Evolutionary conservation across 2,329 filamentous ascomycete species (phyloP), one percentile per base, ranked within the genome.

Genomic region (Clarireedia sp.): DNA sequence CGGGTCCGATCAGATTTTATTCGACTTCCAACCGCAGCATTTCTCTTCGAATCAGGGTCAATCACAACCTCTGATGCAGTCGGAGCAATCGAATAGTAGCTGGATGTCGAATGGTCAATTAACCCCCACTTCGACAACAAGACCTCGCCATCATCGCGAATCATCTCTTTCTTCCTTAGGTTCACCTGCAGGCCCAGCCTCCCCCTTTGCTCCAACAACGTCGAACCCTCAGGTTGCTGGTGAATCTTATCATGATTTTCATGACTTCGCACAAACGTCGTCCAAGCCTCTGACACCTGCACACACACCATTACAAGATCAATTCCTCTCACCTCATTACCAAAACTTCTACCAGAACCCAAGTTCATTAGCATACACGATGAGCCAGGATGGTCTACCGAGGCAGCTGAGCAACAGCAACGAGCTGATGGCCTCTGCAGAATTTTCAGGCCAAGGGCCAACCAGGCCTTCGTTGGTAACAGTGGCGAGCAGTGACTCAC

Each of bases 401-500:
- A 64, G 62, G 57, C 56, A 55, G n/a, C 48, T 55, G 49, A 60
- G 58, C 43, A 57, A 65, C 58, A 60, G 29, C 21, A 36, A 61
- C 8, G 67, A 66, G 26, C 36, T 67, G 58, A 65, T 69, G 63
- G 60, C 65, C 59, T 60, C 62, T 10, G 64, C 67, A 5, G 52
- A 54, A 24, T 37, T 50, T 44, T 33, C 29, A 29, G 40, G 45
- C 16, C 52, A 49, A 24, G 46, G 46, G 10, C 45, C 52, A n/a
- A 44, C 55, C 16, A 55, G 66, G 51, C 62, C 62, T 46, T 82
- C 80, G 56, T 78, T 80, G 71, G 74, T 78, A 60, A 81, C 80
- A 55, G 80, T 79, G 73, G 78, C 79, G 62, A 83, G 79, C 6
- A 76, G 78, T 73, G 80, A 83, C 71, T 83, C 80, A 72, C 81